Evolutionary conservation across 768 basidiomycete genomes (phyloP).

Genomic region (Hygrophoropsis aurantiaca): DNA sequence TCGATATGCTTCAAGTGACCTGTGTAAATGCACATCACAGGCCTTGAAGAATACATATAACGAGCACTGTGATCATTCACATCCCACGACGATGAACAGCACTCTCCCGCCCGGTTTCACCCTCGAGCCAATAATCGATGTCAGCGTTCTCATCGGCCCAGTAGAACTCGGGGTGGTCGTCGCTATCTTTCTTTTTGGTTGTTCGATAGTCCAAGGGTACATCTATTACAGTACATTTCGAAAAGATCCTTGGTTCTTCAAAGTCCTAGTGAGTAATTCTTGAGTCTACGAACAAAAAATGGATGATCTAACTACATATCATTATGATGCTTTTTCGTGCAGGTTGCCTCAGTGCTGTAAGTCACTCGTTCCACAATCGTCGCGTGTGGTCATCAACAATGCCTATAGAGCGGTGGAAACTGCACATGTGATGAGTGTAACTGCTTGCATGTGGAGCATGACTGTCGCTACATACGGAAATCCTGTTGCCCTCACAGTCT

Average conservation of each 20-base stretch:
- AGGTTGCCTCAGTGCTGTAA: background rate
- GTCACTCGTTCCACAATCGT: background rate
- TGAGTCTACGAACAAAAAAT: too few species aligned
- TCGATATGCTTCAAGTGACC: too few species aligned
- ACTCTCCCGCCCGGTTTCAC: too few species aligned
- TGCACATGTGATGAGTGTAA: constrained; percentile 1
- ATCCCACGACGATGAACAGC: too few species aligned
- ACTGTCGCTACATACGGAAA: constrained; percentile 1
- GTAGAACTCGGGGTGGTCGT: constrained; percentile 11
- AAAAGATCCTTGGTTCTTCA: constrained; percentile 5
- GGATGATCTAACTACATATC: background rate
- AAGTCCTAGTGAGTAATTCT: constrained; percentile 5
- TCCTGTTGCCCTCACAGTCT: background rate
- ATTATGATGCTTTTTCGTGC: background rate
- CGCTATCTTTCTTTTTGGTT: constrained; percentile 10
- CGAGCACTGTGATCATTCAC: too few species aligned
- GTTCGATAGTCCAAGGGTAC: constrained; percentile 10
- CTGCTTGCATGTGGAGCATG: constrained; percentile 5
- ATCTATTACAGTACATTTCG: constrained; percentile 12
- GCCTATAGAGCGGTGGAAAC: background rate
- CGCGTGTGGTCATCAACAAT: background rate
- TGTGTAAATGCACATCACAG: too few species aligned
- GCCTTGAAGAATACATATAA: too few species aligned
- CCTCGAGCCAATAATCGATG: too few species aligned
- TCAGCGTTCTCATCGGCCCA: constrained; percentile 12